phyloP scores from a whole-genome alignment of 768 basidiomycete genomes.

The Tylopilus balloui region DNA sequence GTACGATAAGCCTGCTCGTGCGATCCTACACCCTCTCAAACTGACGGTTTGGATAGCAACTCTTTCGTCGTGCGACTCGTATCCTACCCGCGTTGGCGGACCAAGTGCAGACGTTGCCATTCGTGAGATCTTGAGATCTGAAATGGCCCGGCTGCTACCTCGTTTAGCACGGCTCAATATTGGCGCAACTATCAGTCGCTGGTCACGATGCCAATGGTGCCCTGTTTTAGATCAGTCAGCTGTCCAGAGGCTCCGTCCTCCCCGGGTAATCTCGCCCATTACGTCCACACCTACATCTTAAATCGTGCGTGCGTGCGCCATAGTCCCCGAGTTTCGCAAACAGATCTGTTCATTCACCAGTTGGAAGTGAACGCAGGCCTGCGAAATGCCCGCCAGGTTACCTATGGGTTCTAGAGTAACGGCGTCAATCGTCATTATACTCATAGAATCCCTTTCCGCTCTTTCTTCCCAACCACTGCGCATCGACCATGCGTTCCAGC shows the following conservation, averaged over 20 bases:
- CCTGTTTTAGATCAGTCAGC: background rate
- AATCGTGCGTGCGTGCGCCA: background rate
- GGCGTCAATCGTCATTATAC: slow-evolving; percentile 40
- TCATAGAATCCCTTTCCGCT: slow-evolving; percentile 95
- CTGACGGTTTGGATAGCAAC: no score
- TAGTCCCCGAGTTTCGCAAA: background rate
- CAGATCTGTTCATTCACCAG: no score
- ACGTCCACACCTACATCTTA: background rate
- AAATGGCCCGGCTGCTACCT: background rate
- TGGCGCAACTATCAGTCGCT: background rate
- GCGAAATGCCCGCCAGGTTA: background rate
- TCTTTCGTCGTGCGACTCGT: background rate
- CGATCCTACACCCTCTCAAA: no score
- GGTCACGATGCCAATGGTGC: background rate
- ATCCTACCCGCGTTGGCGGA: background rate
- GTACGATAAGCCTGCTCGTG: background rate
- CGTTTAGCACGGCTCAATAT: background rate
- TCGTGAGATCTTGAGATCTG: background rate
- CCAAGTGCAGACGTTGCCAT: background rate
- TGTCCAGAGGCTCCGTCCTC: background rate
- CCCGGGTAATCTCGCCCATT: background rate
- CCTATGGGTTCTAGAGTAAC: background rate
- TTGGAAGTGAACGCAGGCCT: no score
- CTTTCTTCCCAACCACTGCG: slow-evolving; percentile 90
- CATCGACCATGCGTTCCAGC: slow-evolving; percentile 94